phyloP scores from a whole-genome alignment of 2,329 filamentous ascomycete species.

The Ascochyta pisi region DNA sequence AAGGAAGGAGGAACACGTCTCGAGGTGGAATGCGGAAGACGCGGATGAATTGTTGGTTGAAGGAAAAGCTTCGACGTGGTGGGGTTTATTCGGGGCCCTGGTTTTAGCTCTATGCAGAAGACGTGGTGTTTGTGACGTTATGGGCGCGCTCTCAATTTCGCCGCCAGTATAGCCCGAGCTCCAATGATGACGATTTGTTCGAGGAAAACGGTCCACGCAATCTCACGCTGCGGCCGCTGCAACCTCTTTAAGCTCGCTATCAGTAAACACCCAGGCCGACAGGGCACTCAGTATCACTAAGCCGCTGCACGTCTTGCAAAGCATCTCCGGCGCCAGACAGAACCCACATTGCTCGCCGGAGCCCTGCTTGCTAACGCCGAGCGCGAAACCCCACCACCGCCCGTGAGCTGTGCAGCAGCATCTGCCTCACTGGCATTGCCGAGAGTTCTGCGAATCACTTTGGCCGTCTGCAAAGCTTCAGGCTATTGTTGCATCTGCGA shows the following conservation, averaged over 20 bases:
- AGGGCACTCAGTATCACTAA: slow-evolving; percentile 43
- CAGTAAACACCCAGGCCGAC: slow-evolving; percentile 30
- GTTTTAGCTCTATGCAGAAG: slow-evolving; percentile 32
- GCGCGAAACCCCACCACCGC: slow-evolving; percentile 35
- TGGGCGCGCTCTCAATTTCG: slow-evolving; percentile 17
- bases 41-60: slow-evolving; percentile 37
- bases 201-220: slow-evolving; percentile 26
- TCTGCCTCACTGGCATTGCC: slow-evolving; percentile 17
- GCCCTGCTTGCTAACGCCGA: slow-evolving; percentile 42
- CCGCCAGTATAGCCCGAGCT: slow-evolving; percentile 22
- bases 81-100: slow-evolving; percentile 40
- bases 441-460: slow-evolving; percentile 10
- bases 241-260: slow-evolving; percentile 26
- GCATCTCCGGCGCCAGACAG: slow-evolving; percentile 43
- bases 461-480: slow-evolving; percentile 1
- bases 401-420: slow-evolving; percentile 19
- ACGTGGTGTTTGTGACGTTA: slow-evolving; percentile 40
- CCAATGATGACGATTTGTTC: slow-evolving; percentile 27
- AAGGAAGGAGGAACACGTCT: slow-evolving; percentile 17
- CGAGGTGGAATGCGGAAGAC: slow-evolving; percentile 30
- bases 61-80: slow-evolving; percentile 45
- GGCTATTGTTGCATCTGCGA: slow-evolving; percentile 8
- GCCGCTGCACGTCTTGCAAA: slow-evolving; percentile 38
- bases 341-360: slow-evolving; percentile 32
- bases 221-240: slow-evolving; percentile 22